phyloP scores from a whole-genome alignment of 2,329 filamentous ascomycete genomes.

The Colletotrichum echinochloae region DNA sequence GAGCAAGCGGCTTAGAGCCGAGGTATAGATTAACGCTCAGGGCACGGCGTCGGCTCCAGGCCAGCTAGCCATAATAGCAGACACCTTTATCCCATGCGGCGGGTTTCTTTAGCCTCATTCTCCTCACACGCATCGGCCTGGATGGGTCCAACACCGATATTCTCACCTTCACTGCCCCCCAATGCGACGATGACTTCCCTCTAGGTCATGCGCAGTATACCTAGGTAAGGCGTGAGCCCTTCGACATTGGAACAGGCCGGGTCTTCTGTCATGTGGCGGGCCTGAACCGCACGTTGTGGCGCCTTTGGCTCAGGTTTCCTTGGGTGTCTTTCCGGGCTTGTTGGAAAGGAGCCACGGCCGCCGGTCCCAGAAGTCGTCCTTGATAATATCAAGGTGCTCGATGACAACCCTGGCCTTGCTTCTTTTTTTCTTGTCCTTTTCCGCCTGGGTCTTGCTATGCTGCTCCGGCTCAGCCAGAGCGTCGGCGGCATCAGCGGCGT shows the following conservation, averaged over 20 bases:
- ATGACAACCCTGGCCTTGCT: constrained; percentile 84
- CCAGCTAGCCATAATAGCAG: background rate
- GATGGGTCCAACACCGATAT: background rate
- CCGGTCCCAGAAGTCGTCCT: constrained; percentile 91
- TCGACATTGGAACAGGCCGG: background rate
- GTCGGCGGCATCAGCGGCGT: constrained; percentile 60
- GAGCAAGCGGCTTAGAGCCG: background rate
- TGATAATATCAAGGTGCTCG: constrained; percentile 93
- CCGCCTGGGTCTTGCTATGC: constrained; percentile 81
- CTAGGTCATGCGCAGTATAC: background rate
- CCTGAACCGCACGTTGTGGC: background rate
- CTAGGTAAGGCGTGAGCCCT: background rate
- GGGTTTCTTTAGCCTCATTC: background rate
- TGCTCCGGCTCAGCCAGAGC: constrained; percentile 63
- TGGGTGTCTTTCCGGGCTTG: constrained; percentile 77
- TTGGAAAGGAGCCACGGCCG: constrained; percentile 87
- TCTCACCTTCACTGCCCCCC: background rate
- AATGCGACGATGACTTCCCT: background rate
- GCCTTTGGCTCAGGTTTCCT: constrained; percentile 57
- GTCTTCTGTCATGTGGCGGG: background rate
- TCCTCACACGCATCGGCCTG: background rate
- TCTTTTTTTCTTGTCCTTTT: constrained; percentile 85
- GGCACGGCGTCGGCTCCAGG: background rate
- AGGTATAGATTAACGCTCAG: no score
- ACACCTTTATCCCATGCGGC: background rate